Evolutionary conservation across 495 filamentous ascomycete genomes (phyloP), one percentile per base, ranked within the genome.

Genomic region (Xylaria sp.): DNA sequence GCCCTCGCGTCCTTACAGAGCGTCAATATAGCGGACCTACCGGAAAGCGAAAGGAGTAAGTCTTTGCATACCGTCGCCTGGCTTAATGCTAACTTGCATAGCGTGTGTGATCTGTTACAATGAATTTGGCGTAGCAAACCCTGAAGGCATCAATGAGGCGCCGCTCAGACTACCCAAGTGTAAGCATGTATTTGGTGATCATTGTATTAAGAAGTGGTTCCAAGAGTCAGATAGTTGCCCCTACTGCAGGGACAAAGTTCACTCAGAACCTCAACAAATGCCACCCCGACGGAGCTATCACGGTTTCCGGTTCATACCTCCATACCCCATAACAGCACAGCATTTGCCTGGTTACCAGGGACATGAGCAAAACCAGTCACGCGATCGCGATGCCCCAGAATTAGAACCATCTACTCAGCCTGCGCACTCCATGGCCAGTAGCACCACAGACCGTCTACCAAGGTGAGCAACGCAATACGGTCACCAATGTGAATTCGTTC

Each of bases 141-240:
- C 86, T 4, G 87, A 89, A 62, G 87, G 87, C 19, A 73, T 84
- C 7, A 80, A 79, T 52, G 87, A 89, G 64, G 76, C 75, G 1
- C 85, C 87, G 14, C 74, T 88, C 19, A 85, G 84, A 6, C 77
- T 89, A 35, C 86, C 87, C 15, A 84, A 82, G 66, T 89, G 87
- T 79, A 87, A 87, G 74, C 87, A 89, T 71, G 74, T 89, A 9
- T 89, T 89, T 71, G 87, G 87, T 24, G 84, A 88, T 61, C 82
- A 85, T 61, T 89, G 87, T 76, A 88, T 89, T 73, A 88, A 87
- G 74, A 88, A 86, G 71, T 89, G 87, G 87, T 84, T 89, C 61
- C 79, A 87, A 55, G 87, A 89, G 63, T 84, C 85, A 1, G 85
- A 87, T 70, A 88, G 81, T 67, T 89, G 87, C 72, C 87, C 87